Evolutionary conservation across 345 rosid species (phyloP).

Genomic region (Gossypium stocksii): DNA sequence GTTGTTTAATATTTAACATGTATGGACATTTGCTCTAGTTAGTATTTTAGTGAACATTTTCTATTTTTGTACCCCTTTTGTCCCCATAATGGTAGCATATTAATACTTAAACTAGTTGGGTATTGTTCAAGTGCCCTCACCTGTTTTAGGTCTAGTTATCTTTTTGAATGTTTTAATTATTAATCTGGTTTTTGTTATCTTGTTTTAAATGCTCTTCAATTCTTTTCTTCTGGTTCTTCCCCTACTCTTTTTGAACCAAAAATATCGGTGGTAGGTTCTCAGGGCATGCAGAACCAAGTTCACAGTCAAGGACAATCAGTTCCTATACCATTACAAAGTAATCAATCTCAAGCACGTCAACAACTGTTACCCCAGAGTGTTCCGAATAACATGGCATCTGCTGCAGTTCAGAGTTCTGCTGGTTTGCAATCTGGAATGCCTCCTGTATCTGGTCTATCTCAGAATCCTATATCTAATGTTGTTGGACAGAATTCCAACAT

Average conservation of each 20-base stretch:
- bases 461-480: constrained; percentile 39
- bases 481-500: constrained; percentile 62
- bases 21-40: neutral
- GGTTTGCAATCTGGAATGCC: constrained; percentile 60
- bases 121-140: neutral
- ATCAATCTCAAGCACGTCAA: constrained; percentile 71
- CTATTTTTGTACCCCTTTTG: neutral
- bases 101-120: neutral
- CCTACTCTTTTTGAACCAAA: neutral
- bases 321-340: constrained; percentile 20
- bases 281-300: constrained; percentile 30
- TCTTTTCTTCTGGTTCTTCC: neutral
- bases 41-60: neutral
- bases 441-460: constrained; percentile 50
- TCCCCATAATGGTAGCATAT: neutral
- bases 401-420: constrained; percentile 57
- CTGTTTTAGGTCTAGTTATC: constrained; percentile 14
- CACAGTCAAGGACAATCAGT: neutral
- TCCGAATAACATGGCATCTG: constrained; percentile 52
- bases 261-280: constrained; percentile 32
- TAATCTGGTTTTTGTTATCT: constrained; percentile 17
- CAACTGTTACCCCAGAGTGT: constrained; percentile 54
- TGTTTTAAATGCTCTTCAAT: constrained; percentile 7
- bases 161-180: constrained; percentile 15
- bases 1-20: neutral